Percentiles rank a stretch among this genome's conserved stretches.
Evolutionary conservation across 441 rosid species (phyloP).

Genomic region (Geranium incanum): DNA sequence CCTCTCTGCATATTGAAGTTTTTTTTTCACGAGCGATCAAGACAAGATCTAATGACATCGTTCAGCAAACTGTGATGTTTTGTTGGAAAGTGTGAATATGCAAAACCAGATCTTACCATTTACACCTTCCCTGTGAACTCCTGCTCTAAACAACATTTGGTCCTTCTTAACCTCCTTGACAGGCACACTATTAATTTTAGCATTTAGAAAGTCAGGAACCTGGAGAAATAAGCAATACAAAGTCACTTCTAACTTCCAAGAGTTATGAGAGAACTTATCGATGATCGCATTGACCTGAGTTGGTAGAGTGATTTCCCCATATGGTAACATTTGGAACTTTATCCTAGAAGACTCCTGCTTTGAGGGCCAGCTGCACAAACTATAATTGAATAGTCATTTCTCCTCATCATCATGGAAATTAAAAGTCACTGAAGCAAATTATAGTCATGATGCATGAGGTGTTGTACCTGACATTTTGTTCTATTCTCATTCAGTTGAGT

Average conservation of each 20-base stretch:
- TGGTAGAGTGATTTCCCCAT: conserved; percentile 96
- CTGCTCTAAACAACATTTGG: conserved; percentile 86
- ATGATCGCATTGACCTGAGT: conserved; percentile 54
- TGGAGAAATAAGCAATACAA: conserved; percentile 26
- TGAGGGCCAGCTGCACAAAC: conserved; percentile 56
- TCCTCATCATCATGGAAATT: not conserved
- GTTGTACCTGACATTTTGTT: conserved; percentile 85
- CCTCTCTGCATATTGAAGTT: conserved; percentile 58
- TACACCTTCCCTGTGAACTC: conserved; percentile 86
- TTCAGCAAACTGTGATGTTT: not conserved
- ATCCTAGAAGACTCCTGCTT: conserved; percentile 81
- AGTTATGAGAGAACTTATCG: not conserved
- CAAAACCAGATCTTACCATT: conserved; percentile 39
- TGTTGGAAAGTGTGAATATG: not conserved
- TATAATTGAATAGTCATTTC: not conserved
- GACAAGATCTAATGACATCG: not conserved
- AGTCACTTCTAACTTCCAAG: conserved; percentile 8
- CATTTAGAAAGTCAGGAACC: conserved; percentile 95
- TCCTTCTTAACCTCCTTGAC: conserved; percentile 87
- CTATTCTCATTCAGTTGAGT: conserved; percentile 22
- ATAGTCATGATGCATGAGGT: not conserved
- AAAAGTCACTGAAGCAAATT: not conserved
- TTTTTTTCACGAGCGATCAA: too few relatives aligned
- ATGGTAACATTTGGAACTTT: conserved; percentile 87
- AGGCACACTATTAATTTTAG: conserved; percentile 64